Conservation (phyloP, 129 eudicot species). For the Pittosporum tobira region DNA sequence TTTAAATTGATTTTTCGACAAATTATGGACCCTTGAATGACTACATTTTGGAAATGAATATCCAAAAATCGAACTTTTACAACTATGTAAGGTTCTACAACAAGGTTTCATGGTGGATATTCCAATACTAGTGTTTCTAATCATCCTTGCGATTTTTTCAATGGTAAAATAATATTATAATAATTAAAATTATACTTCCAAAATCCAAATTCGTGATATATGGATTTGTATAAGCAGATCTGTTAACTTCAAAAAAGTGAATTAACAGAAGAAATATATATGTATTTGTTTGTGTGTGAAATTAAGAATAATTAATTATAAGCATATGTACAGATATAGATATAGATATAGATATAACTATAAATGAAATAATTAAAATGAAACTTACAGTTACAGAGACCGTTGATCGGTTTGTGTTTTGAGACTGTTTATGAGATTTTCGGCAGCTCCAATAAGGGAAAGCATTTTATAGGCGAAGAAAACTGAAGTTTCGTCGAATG, state of each 20-base stretch:
- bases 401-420: slow-evolving; percentile 9
- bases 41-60: slow-evolving; percentile 26
- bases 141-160: neutral
- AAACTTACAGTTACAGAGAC: slow-evolving; percentile 19
- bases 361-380: neutral
- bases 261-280: slow-evolving; percentile 20
- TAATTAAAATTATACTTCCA: neutral
- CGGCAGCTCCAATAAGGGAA: neutral
- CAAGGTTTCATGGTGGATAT: slow-evolving; percentile 56
- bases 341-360: neutral
- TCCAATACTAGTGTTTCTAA: slow-evolving; percentile 46
- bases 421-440: neutral
- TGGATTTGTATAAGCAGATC: slow-evolving; percentile 7
- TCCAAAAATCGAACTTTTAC: slow-evolving; percentile 47
- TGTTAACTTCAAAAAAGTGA: slow-evolving; percentile 19
- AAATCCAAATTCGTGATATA: neutral
- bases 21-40: slow-evolving; percentile 26
- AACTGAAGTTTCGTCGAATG: slow-evolving; percentile 12
- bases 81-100: slow-evolving; percentile 45
- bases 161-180: too few species aligned
- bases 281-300: neutral
- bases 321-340: neutral
- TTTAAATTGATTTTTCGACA: slow-evolving; percentile 42
- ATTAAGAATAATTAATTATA: too few species aligned
- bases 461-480: slow-evolving; percentile 18